Evolutionary conservation across 805 yeast genomes (phyloP).

Genomic region (Yarrowia yakushimensis): DNA sequence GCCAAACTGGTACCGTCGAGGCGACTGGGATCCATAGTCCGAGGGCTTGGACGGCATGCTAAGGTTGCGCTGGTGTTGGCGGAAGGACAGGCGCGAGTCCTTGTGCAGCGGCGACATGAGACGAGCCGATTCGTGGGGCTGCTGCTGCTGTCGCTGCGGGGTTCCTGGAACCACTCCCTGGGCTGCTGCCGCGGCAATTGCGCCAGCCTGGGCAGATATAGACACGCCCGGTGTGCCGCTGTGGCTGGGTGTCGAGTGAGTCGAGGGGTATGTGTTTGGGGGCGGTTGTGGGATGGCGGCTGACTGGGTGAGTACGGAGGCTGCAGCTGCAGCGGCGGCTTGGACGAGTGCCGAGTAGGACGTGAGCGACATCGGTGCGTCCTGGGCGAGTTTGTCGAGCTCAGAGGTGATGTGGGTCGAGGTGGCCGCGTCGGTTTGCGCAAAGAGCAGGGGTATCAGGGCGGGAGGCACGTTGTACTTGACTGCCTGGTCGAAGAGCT

Average conservation of each 20-base stretch:
- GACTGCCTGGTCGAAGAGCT: constrained; percentile 59
- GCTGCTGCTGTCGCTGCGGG: not conserved
- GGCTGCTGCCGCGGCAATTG: constrained; percentile 29
- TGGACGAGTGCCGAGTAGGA: constrained; percentile 17
- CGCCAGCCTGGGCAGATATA: constrained; percentile 26
- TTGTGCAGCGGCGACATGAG: constrained; percentile 25
- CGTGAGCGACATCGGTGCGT: not conserved
- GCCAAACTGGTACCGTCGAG: constrained; percentile 25
- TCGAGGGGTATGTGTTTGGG: not conserved
- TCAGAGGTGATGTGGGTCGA: constrained; percentile 32
- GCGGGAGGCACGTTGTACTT: constrained; percentile 60
- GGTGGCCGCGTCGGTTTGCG: constrained; percentile 37
- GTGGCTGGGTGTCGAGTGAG: constrained; percentile 14
- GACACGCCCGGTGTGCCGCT: constrained; percentile 12
- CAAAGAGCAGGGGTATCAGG: constrained; percentile 58
- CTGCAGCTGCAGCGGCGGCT: constrained; percentile 11
- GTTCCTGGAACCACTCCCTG: constrained; percentile 19
- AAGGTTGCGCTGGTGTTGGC: constrained; percentile 32
- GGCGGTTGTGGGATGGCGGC: constrained; percentile 6
- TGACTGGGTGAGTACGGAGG: constrained; percentile 9
- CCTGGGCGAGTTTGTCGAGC: constrained; percentile 23
- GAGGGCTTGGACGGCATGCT: constrained; percentile 31
- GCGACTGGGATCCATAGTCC: constrained; percentile 27
- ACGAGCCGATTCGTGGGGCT: constrained; percentile 18
- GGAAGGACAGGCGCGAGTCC: constrained; percentile 27